Conservation (phyloP, 495 filamentous ascomycete genomes). For the Aspergillus nidulans region DNA sequence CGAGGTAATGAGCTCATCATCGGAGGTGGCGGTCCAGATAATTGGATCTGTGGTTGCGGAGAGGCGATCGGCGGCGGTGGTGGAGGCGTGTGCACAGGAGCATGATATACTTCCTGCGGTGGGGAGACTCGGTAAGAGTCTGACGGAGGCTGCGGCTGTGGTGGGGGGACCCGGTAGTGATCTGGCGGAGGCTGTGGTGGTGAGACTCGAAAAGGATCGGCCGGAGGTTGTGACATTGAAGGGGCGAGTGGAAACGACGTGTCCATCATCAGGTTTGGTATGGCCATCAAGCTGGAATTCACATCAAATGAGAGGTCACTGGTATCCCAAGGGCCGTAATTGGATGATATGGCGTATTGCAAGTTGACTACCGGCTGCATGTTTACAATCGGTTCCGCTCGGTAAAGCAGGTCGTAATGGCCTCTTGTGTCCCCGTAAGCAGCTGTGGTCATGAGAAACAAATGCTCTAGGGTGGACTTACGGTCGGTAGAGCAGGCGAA, state of each 20-base stretch:
- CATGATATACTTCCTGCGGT: conserved; percentile 37
- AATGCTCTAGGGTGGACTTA: conserved; percentile 35
- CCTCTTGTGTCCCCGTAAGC: conserved; percentile 44
- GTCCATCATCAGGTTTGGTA: conserved; percentile 44
- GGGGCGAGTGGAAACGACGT: conserved; percentile 34
- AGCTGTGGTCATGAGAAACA: background rate
- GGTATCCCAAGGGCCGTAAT: conserved; percentile 40
- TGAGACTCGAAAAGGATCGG: conserved; percentile 43
- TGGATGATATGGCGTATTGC: conserved; percentile 42
- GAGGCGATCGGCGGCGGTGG: conserved; percentile 32
- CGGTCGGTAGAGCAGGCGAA: conserved; percentile 67
- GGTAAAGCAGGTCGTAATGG: conserved; percentile 95
- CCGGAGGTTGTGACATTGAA: conserved; percentile 46
- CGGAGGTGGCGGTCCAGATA: conserved; percentile 33
- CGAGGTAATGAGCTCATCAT: conserved; percentile 35
- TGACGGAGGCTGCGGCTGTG: conserved; percentile 41
- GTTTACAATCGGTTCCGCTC: conserved; percentile 49
- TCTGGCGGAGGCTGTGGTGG: conserved; percentile 31
- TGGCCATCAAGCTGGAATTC: conserved; percentile 49
- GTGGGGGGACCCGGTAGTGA: conserved; percentile 15
- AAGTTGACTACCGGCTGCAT: conserved; percentile 44
- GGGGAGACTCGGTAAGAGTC: conserved; percentile 44
- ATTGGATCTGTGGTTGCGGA: conserved; percentile 23
- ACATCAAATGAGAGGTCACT: conserved; percentile 45
- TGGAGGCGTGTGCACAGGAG: conserved; percentile 33